phyloP scores from a whole-genome alignment of 2,329 filamentous ascomycete species.

The Cladosporium sphaerospermum region DNA sequence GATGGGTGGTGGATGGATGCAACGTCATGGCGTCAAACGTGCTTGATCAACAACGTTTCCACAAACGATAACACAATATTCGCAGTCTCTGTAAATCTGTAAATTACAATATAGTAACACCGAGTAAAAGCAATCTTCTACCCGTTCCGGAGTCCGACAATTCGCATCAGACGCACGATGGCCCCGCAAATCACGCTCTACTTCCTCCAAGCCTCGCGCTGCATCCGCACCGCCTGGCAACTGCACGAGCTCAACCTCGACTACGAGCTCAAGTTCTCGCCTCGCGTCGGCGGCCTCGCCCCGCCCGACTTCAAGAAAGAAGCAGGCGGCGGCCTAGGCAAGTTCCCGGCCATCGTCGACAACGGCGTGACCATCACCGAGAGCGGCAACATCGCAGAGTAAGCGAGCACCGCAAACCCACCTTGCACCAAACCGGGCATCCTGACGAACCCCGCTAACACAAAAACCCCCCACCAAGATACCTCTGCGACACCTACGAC shows the following conservation, averaged over 20 bases:
- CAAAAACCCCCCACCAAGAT: constrained; percentile 26
- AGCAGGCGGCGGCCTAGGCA: constrained; percentile 40
- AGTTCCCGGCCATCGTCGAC: constrained; percentile 41
- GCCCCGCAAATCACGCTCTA: constrained; percentile 36
- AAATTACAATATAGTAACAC: too few species aligned
- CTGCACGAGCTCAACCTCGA: constrained; percentile 40
- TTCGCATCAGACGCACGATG: neutral
- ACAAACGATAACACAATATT: neutral
- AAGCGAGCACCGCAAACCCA: constrained; percentile 19
- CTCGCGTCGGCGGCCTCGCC: constrained; percentile 35
- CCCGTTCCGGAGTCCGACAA: neutral
- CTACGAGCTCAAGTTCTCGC: constrained; percentile 37
- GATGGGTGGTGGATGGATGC: neutral
- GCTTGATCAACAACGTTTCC: neutral
- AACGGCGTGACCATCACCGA: constrained; percentile 36
- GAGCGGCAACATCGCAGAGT: constrained; percentile 45
- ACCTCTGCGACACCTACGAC: constrained; percentile 44
- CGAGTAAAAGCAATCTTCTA: too few species aligned
- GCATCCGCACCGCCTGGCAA: constrained; percentile 42
- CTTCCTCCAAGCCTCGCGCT: constrained; percentile 43
- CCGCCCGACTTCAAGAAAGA: constrained; percentile 38
- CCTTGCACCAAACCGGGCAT: too few species aligned
- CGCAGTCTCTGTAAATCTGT: too few species aligned
- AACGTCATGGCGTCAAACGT: neutral
- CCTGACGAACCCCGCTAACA: neutral